phyloP scores from a whole-genome alignment of 2,329 filamentous ascomycete genomes.

The Ophiosphaerella korrae region DNA sequence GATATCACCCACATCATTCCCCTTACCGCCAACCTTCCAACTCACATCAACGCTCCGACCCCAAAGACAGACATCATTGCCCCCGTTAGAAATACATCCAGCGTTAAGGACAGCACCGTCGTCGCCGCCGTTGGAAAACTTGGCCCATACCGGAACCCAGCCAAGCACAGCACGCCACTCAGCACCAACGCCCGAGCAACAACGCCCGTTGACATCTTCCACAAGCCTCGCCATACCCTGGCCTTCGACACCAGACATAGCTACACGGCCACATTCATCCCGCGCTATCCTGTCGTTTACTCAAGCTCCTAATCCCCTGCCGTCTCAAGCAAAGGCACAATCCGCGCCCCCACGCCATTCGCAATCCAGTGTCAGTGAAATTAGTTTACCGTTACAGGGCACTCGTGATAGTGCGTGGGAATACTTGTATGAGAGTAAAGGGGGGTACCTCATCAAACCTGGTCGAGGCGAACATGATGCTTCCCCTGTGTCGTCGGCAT shows the following conservation, averaged over 20 bases:
- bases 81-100: conserved; percentile 18
- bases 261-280: conserved; percentile 8
- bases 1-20: neutral
- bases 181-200: neutral
- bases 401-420: conserved; percentile 20
- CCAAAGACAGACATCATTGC: conserved; percentile 9
- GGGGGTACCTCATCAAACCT: conserved; percentile 1
- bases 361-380: conserved; percentile 19
- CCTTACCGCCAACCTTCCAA: conserved; percentile 6
- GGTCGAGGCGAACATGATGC: too few species aligned
- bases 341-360: too few species aligned
- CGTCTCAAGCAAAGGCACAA: conserved; percentile 7
- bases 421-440: conserved; percentile 17
- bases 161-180: neutral
- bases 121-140: neutral
- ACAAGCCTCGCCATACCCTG: conserved; percentile 12
- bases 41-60: conserved; percentile 21
- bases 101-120: conserved; percentile 13
- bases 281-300: neutral
- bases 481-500: too few species aligned
- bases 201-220: neutral
- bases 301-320: conserved; percentile 1
- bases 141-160: neutral
- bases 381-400: conserved; percentile 32
- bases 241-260: conserved; percentile 13